Evolutionary conservation across 441 rosid species (phyloP), one percentile per base, ranked within the genome.

Genomic region (Corymbia calophylla): DNA sequence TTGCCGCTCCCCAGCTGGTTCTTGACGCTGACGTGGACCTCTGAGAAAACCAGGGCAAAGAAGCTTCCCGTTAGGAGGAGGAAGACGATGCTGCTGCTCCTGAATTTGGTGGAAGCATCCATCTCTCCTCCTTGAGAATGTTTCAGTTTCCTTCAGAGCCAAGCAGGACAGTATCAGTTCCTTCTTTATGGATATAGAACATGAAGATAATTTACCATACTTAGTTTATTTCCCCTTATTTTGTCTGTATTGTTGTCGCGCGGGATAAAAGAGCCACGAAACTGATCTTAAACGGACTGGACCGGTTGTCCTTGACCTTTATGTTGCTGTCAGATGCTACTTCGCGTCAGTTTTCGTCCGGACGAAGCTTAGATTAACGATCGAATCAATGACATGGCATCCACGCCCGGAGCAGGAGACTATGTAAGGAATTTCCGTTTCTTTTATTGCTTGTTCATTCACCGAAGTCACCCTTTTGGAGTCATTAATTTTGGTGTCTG

Each of bases 1-100:
- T 58, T 92, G 64, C 95, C 92, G 25, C 88, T 81, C 48, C 95
- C 93, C 73, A 94, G 70, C 44, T 93, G 89, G 92, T 94, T 95
- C 92, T 80, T 90, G 89, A 94, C 56, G 39, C 94, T 92, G 27
- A 55, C 92, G 0, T 94, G 95, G 70, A 92, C 92, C n/a, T 55
- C 88, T 3, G 66, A 55, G 88, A 58, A 23, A 31, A 1, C 51
- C 4, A 55, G 44, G 66, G 49, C 51, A 18, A 23, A 86, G 68
- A 44, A 44, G 53, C 84, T 44, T 44, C 84, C n/a, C 13, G n/a
- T 44, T 3, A 77, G n/a, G n/a, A 77, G 84, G n/a, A 77, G 5
- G 51, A 77, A 77, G 84, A 77, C 1, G n/a, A 44, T 23, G 8
- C 84, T 15, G 84, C 84, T 5, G 6, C 84, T 44, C n/a, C 8